These are phyloP conservation scores for Silene latifolia DNA, from an alignment of 148 eudicot genomes.

Conservation along the genomic window DNA sequence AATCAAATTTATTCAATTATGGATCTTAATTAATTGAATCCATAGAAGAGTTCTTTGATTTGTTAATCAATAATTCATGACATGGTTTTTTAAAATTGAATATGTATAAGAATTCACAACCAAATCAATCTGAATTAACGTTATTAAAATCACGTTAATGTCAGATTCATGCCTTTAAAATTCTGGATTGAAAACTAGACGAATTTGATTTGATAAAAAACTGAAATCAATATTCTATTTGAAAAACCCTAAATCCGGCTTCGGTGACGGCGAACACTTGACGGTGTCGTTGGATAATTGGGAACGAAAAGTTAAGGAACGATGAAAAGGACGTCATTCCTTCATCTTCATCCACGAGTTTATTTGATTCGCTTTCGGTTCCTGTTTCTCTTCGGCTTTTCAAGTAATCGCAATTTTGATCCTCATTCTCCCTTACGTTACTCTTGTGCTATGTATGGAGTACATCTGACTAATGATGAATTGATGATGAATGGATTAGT, in stretches of 20 bases:
- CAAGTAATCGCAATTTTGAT: not conserved
- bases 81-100: too few relatives aligned
- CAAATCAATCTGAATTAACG: too few relatives aligned
- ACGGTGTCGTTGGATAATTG: constrained; percentile 39
- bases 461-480: not conserved
- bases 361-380: too few relatives aligned
- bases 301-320: too few relatives aligned
- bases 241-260: not conserved
- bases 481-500: not conserved
- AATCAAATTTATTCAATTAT: too few relatives aligned
- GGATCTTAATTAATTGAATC: too few relatives aligned
- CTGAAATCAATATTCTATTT: constrained; percentile 21
- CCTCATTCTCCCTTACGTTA: constrained; percentile 1
- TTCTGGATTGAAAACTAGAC: not conserved
- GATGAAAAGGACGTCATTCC: too few relatives aligned
- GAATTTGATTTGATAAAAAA: not conserved
- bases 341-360: too few relatives aligned
- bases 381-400: not conserved
- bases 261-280: constrained; percentile 27
- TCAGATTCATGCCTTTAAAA: not conserved
- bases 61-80: too few relatives aligned
- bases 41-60: too few relatives aligned
- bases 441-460: constrained; percentile 4
- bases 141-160: not conserved
- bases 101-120: too few relatives aligned